phyloP scores from a whole-genome alignment of 495 filamentous ascomycete species.

The Melanomma pulvis-pyrius region DNA sequence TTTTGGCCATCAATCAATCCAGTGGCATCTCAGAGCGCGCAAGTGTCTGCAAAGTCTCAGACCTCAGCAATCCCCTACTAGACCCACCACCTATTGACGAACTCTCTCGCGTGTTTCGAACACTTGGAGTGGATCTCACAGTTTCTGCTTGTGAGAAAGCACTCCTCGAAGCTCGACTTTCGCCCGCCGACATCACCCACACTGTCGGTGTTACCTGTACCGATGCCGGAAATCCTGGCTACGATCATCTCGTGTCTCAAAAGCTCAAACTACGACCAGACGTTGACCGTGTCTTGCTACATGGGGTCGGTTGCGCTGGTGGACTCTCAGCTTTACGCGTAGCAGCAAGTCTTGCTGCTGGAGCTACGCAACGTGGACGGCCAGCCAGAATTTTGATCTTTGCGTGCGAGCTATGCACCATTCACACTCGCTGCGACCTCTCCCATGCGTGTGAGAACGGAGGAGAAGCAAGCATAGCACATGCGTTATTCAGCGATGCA shows the following conservation, averaged over 20 bases:
- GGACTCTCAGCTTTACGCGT: slow-evolving; percentile 56
- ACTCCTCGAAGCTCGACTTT: slow-evolving; percentile 56
- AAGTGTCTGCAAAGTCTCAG: background rate
- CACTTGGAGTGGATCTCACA: slow-evolving; percentile 61
- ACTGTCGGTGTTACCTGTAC: slow-evolving; percentile 69
- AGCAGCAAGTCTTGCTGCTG: slow-evolving; percentile 63
- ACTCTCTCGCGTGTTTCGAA: slow-evolving; percentile 57
- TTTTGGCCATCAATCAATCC: slow-evolving; percentile 8
- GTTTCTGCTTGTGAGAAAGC: slow-evolving; percentile 62
- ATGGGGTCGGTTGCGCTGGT: slow-evolving; percentile 67
- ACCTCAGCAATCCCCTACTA: background rate
- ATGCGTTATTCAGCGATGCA: slow-evolving; percentile 65
- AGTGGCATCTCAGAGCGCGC: slow-evolving; percentile 21
- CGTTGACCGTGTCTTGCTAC: slow-evolving; percentile 62
- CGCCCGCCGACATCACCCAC: slow-evolving; percentile 60
- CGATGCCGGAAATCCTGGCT: slow-evolving; percentile 69
- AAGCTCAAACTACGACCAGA: slow-evolving; percentile 52
- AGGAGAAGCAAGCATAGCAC: slow-evolving; percentile 60
- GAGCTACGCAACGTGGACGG: slow-evolving; percentile 54
- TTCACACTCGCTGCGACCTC: slow-evolving; percentile 61
- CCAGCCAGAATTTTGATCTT: slow-evolving; percentile 57
- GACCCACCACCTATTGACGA: slow-evolving; percentile 58
- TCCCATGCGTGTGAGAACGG: slow-evolving; percentile 53
- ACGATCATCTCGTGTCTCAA: slow-evolving; percentile 64
- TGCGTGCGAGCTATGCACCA: slow-evolving; percentile 63